phyloP scores from a whole-genome alignment of 441 rosid genomes.

The Melastoma candidum region DNA sequence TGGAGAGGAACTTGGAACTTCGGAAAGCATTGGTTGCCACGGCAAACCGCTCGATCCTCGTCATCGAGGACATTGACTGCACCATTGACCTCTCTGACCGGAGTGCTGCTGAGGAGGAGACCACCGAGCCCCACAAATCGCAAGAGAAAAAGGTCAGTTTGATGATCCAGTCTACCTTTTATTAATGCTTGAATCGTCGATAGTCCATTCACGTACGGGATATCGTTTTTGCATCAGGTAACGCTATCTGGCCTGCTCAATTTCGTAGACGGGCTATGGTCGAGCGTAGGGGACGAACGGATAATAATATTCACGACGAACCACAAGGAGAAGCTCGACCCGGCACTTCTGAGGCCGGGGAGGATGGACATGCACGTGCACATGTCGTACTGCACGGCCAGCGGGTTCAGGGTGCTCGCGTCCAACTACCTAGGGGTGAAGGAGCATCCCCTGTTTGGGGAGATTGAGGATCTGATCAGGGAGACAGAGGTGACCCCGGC shows the following conservation, averaged over 20 bases:
- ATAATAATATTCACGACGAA: slow-evolving; percentile 13
- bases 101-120: no score
- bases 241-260: no score
- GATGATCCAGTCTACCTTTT: no score
- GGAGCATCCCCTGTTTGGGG: neutral
- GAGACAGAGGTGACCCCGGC: neutral
- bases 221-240: no score
- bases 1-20: slow-evolving; percentile 3
- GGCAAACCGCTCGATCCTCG: slow-evolving; percentile 13
- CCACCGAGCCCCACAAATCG: no score
- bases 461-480: neutral
- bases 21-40: slow-evolving; percentile 8
- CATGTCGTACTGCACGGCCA: slow-evolving; percentile 9
- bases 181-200: no score
- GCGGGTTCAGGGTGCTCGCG: neutral
- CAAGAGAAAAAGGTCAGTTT: no score
- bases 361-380: slow-evolving; percentile 15
- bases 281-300: neutral
- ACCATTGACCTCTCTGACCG: neutral
- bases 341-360: neutral
- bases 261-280: slow-evolving; percentile 5
- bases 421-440: neutral
- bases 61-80: slow-evolving; percentile 16
- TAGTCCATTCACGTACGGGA: neutral
- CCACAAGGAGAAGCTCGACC: slow-evolving; percentile 10